Percentiles rank a stretch among this genome's conserved stretches.
Conservation (phyloP, 192 early-diverging fungal species). For the Rhizoclosmatium globosum region DNA sequence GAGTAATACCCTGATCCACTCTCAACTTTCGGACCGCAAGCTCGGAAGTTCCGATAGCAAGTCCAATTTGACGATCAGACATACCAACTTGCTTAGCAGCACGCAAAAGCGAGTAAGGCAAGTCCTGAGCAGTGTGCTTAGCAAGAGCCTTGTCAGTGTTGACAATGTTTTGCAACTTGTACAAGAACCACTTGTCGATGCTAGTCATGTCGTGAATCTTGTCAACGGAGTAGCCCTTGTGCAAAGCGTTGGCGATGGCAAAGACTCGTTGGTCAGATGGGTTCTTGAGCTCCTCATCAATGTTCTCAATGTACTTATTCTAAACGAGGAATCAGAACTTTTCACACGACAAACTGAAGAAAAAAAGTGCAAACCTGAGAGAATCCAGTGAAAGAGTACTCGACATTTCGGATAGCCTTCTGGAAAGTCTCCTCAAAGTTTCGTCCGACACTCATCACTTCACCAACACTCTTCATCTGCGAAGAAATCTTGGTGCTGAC, state of each 20-base stretch:
- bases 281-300: constrained; percentile 88
- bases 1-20: constrained; percentile 80
- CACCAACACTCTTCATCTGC: constrained; percentile 97
- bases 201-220: constrained; percentile 88
- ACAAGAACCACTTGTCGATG: constrained; percentile 98
- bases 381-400: constrained; percentile 88
- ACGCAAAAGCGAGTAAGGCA: constrained; percentile 67
- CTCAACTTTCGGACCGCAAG: constrained; percentile 87
- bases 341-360: background rate
- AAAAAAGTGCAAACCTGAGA: constrained; percentile 52
- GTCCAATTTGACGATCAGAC: constrained; percentile 90
- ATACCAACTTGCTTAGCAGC: constrained; percentile 95
- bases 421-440: constrained; percentile 98
- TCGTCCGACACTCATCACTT: constrained; percentile 97
- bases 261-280: constrained; percentile 96
- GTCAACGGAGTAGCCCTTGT: constrained; percentile 92
- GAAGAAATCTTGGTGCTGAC: constrained; percentile 90
- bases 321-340: constrained; percentile 24
- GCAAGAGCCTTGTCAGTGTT: constrained; percentile 77
- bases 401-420: constrained; percentile 93
- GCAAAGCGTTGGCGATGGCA: constrained; percentile 95
- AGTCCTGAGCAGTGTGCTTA: constrained; percentile 64
- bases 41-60: constrained; percentile 80
- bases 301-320: constrained; percentile 71
- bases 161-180: constrained; percentile 90